Base-by-base conservation (phyloP, 495 filamentous ascomycete species). In the Annulohypoxylon stygium region DNA sequence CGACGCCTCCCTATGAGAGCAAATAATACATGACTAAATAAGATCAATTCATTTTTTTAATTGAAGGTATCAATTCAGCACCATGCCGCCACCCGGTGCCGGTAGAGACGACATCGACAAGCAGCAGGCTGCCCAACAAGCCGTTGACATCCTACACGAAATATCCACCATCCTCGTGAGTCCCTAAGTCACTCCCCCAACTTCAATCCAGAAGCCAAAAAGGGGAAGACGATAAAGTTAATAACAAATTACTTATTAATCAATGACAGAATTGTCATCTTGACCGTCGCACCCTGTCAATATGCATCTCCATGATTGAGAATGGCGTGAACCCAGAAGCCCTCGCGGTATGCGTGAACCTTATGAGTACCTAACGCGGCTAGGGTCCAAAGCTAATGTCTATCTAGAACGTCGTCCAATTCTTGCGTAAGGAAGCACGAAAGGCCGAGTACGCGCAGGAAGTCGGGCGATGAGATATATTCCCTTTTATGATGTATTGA, bases 251-350 rank as follows among this genome's bases (percentile, higher is more conserved):
- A 1, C 33, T 37, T 10, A 16, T 43, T n/a, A 20, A 57, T 34
- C 9, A 36, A 26, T 25, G 20, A 53, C 70, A 98, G 96, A 97
- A 98, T 79, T 97, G 95, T 36, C 86, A 96, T 71, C 89, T 99
- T 34, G 94, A 97, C 80, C 89, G 96, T 18, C 91, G 92, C 41
- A 93, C 94, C 8, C 87, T 99, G 11, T 97, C 95, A 8, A 90
- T 97, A 62, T 99, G 96, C 78, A 95, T 98, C 62, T 97, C 93
- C 48, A 87, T 99, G 76, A 83, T 99, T 69, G 96, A 99, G 82
- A 98, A 98, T 80, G 97, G 97, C 5, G 93, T 98, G 9, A 97
- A 97, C 81, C 96, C 96, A 5, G 96, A 98, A 78, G 97, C 95
- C 8, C 83, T 99, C 12, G 95, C 95, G 36, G 96, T 98, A 87